These are phyloP conservation scores for Saksenaea oblongispora DNA, from an alignment of 371 early-diverging fungal genomes.

Conservation along the genomic window DNA sequence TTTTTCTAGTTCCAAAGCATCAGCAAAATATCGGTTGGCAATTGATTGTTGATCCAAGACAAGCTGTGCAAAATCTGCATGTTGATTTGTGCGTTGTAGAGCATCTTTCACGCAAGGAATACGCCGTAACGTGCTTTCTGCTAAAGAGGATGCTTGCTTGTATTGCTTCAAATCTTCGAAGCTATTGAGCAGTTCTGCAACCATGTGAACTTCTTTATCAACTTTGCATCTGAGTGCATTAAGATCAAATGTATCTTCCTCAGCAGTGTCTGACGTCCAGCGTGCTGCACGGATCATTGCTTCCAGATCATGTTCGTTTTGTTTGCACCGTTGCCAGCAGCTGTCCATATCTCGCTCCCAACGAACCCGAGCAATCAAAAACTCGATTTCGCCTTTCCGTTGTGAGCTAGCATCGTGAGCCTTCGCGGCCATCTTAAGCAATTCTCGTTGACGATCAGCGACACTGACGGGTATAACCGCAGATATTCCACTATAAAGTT, in stretches of 20 bases:
- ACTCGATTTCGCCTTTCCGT: slow-evolving; percentile 15
- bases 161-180: background rate
- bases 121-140: background rate
- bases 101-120: background rate
- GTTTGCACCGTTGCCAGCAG: slow-evolving; percentile 9
- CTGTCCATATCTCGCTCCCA: slow-evolving; percentile 22
- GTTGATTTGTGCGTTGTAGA: slow-evolving; percentile 7
- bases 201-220: background rate
- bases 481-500: background rate
- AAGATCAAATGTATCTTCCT: background rate
- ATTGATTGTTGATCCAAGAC: slow-evolving; percentile 11
- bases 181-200: background rate
- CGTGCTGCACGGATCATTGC: slow-evolving; percentile 21
- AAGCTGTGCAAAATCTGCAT: slow-evolving; percentile 9
- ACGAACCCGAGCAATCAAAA: slow-evolving; percentile 10
- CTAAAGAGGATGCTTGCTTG: background rate
- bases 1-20: slow-evolving; percentile 7
- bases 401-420: slow-evolving; percentile 13
- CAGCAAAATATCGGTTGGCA: background rate
- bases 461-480: slow-evolving; percentile 2
- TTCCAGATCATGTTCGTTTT: slow-evolving; percentile 19
- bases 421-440: slow-evolving; percentile 8
- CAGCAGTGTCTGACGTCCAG: slow-evolving; percentile 15
- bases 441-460: slow-evolving; percentile 7
- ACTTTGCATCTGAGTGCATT: background rate